Evolutionary conservation across 768 basidiomycete species (phyloP).

Genomic region (Tylopilus subfusipes): DNA sequence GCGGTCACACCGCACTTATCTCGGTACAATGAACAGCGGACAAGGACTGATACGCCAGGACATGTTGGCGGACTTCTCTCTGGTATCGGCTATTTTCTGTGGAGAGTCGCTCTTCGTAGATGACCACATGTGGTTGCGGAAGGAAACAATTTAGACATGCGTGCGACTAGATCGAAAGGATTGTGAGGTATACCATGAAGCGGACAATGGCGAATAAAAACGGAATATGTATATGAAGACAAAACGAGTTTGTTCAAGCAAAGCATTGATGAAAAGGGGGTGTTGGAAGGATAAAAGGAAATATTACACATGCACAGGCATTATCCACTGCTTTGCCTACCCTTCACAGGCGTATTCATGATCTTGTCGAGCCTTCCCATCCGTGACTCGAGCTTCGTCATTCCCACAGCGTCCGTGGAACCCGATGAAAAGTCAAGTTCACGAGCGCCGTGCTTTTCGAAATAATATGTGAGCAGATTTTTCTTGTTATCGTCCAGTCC

Average conservation of each 20-base stretch:
- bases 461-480: slow-evolving; percentile 83
- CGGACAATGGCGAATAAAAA: slow-evolving; percentile 6
- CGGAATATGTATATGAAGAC: slow-evolving; percentile 11
- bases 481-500: slow-evolving; percentile 88
- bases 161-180: slow-evolving; percentile 6
- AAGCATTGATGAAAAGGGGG: slow-evolving; percentile 1
- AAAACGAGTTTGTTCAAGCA: slow-evolving; percentile 15
- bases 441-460: slow-evolving; percentile 81
- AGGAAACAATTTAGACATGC: slow-evolving; percentile 8
- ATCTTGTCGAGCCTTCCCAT: slow-evolving; percentile 77
- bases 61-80: slow-evolving; percentile 67
- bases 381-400: slow-evolving; percentile 74
- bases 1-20: background rate
- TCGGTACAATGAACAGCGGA: slow-evolving; percentile 37
- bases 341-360: slow-evolving; percentile 65
- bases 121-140: slow-evolving; percentile 1
- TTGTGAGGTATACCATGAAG: slow-evolving; percentile 7
- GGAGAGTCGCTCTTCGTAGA: slow-evolving; percentile 29
- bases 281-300: background rate
- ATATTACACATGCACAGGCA: background rate
- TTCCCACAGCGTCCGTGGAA: slow-evolving; percentile 39
- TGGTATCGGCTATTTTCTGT: slow-evolving; percentile 52
- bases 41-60: slow-evolving; percentile 55
- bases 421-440: slow-evolving; percentile 39
- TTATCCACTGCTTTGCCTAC: slow-evolving; percentile 14